These are phyloP conservation scores for Penicillium sp. DNA, from an alignment of 2,329 filamentous ascomycete genomes.

Conservation along the genomic window DNA sequence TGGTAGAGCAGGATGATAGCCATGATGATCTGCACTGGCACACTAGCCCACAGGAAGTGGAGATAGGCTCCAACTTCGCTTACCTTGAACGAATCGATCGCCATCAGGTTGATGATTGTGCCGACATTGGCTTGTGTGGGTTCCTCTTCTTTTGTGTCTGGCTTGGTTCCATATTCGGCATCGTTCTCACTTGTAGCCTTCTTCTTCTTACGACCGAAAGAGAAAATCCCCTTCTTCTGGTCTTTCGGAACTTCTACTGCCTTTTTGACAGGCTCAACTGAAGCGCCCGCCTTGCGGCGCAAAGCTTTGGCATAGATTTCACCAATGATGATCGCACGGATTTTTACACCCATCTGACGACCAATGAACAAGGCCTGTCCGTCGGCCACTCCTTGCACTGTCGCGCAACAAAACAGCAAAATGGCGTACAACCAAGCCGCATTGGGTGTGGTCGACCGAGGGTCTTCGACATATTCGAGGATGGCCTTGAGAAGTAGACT, in stretches of 20 bases:
- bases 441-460: constrained; percentile 69
- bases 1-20: constrained; percentile 79
- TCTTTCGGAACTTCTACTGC: constrained; percentile 42
- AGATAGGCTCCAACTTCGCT: constrained; percentile 91
- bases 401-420: constrained; percentile 76
- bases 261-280: constrained; percentile 69
- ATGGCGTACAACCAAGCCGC: constrained; percentile 96
- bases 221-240: constrained; percentile 48
- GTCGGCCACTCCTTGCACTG: constrained; percentile 75
- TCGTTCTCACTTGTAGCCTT: constrained; percentile 27
- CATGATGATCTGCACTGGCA: constrained; percentile 80
- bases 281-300: constrained; percentile 79
- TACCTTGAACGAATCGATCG: constrained; percentile 98
- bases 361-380: constrained; percentile 89
- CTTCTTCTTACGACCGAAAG: constrained; percentile 61
- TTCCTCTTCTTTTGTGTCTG: constrained; percentile 21
- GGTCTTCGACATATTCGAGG: constrained; percentile 87
- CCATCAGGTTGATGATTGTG: constrained; percentile 99
- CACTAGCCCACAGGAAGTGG: constrained; percentile 90
- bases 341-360: constrained; percentile 85
- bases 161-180: constrained; percentile 23
- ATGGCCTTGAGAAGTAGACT: constrained; percentile 89
- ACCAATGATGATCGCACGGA: constrained; percentile 91
- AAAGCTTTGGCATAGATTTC: constrained; percentile 97
- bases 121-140: constrained; percentile 82